Evolutionary conservation across 75 land plant species (phyloP).

Genomic region (Ceratopteris richardii): DNA sequence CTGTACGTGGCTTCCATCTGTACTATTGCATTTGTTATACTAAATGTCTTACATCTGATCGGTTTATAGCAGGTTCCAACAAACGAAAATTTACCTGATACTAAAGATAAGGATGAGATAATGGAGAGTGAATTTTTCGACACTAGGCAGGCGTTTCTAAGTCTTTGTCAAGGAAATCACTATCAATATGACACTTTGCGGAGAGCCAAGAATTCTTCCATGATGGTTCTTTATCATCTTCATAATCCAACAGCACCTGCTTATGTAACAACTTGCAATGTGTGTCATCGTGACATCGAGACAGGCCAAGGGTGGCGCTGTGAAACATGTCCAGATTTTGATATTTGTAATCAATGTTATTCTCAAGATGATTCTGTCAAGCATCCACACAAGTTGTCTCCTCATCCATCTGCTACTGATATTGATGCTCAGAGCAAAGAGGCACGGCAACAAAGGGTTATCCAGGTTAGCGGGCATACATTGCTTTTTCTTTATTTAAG

Average conservation of each 20-base stretch:
- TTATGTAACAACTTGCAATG: conserved; percentile 28
- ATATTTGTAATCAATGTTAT: conserved; percentile 37
- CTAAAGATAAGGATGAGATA: conserved; percentile 55
- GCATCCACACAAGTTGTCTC: conserved; percentile 34
- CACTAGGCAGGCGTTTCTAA: conserved; percentile 49
- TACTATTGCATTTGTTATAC: background rate
- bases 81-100: conserved; percentile 37
- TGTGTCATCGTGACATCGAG: conserved; percentile 41
- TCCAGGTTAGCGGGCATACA: conserved; percentile 21
- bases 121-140: conserved; percentile 54
- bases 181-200: conserved; percentile 81
- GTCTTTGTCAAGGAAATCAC: conserved; percentile 57
- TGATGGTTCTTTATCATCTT: conserved; percentile 72
- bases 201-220: conserved; percentile 78
- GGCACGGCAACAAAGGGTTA: conserved; percentile 40
- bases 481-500: too few species aligned
- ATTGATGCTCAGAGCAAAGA: conserved; percentile 44
- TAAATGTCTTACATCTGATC: too few species aligned
- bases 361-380: conserved; percentile 15
- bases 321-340: conserved; percentile 42
- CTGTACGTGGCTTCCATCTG: conserved; percentile 30
- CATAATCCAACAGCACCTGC: conserved; percentile 51
- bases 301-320: conserved; percentile 50
- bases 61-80: conserved; percentile 33
- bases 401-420: conserved; percentile 27